A percentile compares a stretch with the other conserved stretches of the same genome.
These are phyloP conservation scores for Trapa incisa DNA, from an alignment of 345 rosid species.

Conservation along the genomic window DNA sequence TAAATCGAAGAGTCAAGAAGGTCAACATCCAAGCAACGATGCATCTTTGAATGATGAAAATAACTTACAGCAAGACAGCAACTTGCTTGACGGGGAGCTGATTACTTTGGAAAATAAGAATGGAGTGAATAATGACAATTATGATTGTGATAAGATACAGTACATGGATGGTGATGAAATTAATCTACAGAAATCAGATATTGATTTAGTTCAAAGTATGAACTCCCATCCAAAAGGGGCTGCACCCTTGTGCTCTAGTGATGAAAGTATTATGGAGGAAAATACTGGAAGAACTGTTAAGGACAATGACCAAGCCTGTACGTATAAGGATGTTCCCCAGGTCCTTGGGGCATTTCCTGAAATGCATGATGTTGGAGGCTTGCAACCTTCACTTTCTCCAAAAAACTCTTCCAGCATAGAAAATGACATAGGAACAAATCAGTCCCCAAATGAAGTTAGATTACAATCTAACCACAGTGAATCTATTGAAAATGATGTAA, in stretches of 20 bases:
- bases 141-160: not conserved
- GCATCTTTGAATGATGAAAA: not conserved
- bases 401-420: slow-evolving; percentile 11
- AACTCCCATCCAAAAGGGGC: not conserved
- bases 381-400: slow-evolving; percentile 20
- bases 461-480: slow-evolving; percentile 21
- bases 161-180: too few relatives aligned
- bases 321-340: too few relatives aligned
- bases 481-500: slow-evolving; percentile 11
- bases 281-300: not conserved
- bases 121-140: not conserved
- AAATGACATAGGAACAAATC: slow-evolving; percentile 27
- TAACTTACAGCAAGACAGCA: not conserved
- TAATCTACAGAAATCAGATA: not conserved
- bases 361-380: slow-evolving; percentile 21
- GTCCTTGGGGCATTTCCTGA: slow-evolving; percentile 10
- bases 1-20: slow-evolving; percentile 5
- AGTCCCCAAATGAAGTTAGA: slow-evolving; percentile 25
- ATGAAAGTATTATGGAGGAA: not conserved
- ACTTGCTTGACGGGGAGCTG: not conserved
- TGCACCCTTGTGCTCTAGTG: not conserved
- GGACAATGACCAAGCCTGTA: too few relatives aligned
- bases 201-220: not conserved
- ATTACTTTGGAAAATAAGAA: not conserved
- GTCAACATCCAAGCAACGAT: not conserved